A percentile compares a stretch with the other conserved stretches of the same genome.
Conservation (phyloP, 2,329 filamentous ascomycete species). For the Bisporella sp. region DNA sequence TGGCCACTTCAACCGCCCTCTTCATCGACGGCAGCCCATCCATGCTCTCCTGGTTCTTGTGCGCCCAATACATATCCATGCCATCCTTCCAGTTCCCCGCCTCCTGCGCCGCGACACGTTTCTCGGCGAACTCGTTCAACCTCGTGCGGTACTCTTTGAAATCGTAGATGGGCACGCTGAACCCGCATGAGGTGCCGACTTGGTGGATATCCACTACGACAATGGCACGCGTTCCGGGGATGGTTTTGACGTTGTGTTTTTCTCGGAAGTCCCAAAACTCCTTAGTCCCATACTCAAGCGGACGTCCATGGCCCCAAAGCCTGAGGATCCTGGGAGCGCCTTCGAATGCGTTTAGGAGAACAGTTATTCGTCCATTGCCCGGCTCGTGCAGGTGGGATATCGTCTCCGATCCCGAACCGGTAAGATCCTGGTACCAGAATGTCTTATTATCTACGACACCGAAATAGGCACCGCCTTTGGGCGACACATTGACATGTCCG, state of each 20-base stretch:
- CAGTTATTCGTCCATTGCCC: slow-evolving; percentile 14
- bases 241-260: slow-evolving; percentile 8
- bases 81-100: slow-evolving; percentile 14
- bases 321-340: slow-evolving; percentile 15
- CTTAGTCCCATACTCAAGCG: slow-evolving; percentile 15
- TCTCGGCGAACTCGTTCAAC: slow-evolving; percentile 16
- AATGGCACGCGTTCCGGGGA: slow-evolving; percentile 13
- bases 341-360: slow-evolving; percentile 15
- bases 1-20: slow-evolving; percentile 9
- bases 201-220: slow-evolving; percentile 16
- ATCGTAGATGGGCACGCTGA: slow-evolving; percentile 15
- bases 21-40: slow-evolving; percentile 14
- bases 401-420: slow-evolving; percentile 14
- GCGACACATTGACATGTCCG: slow-evolving; percentile 17
- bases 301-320: slow-evolving; percentile 14
- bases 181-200: slow-evolving; percentile 14
- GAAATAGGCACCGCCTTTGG: slow-evolving; percentile 16
- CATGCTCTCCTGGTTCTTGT: slow-evolving; percentile 14
- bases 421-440: slow-evolving; percentile 18
- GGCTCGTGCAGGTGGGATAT: slow-evolving; percentile 15
- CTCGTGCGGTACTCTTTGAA: slow-evolving; percentile 12
- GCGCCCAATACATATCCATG: slow-evolving; percentile 19
- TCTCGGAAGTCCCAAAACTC: slow-evolving; percentile 10
- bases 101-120: slow-evolving; percentile 12
- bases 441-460: slow-evolving; percentile 8